phyloP scores from a whole-genome alignment of 495 filamentous ascomycete genomes.

The Darksidea phi region DNA sequence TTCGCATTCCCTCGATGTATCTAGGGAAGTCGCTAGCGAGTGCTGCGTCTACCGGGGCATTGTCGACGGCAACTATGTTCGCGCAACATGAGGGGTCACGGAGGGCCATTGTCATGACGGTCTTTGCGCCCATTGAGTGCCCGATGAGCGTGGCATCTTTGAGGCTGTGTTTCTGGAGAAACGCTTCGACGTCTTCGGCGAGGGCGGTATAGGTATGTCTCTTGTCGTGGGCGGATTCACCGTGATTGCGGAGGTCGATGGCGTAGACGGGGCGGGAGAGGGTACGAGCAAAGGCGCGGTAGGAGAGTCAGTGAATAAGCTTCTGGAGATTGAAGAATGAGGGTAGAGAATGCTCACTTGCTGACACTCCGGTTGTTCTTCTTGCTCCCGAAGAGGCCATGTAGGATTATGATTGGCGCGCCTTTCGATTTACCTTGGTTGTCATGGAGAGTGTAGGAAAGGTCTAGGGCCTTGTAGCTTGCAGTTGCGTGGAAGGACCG shows the following conservation, averaged over 20 bases:
- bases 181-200: slow-evolving; percentile 81
- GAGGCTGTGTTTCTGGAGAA: slow-evolving; percentile 73
- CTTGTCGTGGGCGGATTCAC: slow-evolving; percentile 75
- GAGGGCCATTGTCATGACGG: slow-evolving; percentile 85
- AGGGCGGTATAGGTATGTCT: slow-evolving; percentile 81
- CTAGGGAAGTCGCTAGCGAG: slow-evolving; percentile 71
- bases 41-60: slow-evolving; percentile 79
- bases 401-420: slow-evolving; percentile 80
- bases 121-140: slow-evolving; percentile 98
- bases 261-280: slow-evolving; percentile 79
- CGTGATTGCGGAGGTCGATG: slow-evolving; percentile 91
- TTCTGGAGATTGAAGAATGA: background rate
- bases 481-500: slow-evolving; percentile 27
- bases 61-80: slow-evolving; percentile 82
- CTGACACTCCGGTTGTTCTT: slow-evolving; percentile 94
- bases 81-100: slow-evolving; percentile 61
- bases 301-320: slow-evolving; percentile 9
- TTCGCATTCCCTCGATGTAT: slow-evolving; percentile 83
- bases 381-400: slow-evolving; percentile 94
- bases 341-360: slow-evolving; percentile 59
- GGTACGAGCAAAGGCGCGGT: slow-evolving; percentile 77
- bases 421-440: slow-evolving; percentile 40
- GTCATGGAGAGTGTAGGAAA: slow-evolving; percentile 31
- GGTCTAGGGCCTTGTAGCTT: slow-evolving; percentile 15
- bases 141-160: slow-evolving; percentile 75